Evolutionary conservation across 495 filamentous ascomycete species (phyloP), one percentile per base, ranked within the genome.

Genomic region (Xylaria bambusicola): DNA sequence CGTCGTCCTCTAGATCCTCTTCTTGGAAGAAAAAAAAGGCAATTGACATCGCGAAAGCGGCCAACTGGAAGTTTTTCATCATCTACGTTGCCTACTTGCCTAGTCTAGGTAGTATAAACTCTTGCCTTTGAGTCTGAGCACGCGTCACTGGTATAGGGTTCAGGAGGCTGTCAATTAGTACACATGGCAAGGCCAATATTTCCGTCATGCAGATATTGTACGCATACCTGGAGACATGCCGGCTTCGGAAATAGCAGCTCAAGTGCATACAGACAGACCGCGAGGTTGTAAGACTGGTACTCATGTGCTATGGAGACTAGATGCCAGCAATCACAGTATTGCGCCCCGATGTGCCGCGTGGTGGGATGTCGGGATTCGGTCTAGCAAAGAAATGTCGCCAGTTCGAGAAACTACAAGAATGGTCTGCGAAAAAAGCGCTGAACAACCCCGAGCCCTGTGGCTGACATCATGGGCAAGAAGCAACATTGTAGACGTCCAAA

Each of bases 141-240:
- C n/a, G 18, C 17, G 13, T 6, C 24, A 33, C 31, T 33, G 31
- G 20, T 13, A 52, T 26, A n/a, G 4, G 1, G 21, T 3, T 4
- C 20, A 52, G 49, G 38, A 52, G 6, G 31, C 38, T 6, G 26
- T 52, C 5, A 31, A 33, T 21, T 33, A 52, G 17, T 52, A 52
- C 10, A 52, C 49, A n/a, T 52, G 49, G 49, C 49, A 33, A 2
- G 49, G 38, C 3, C 38, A 33, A 33, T 52, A 52, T 26, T 52
- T 38, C 7, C 49, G 49, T 1, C 48, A 52, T 6, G 31, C 49
- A 0, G 50, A 52, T 3, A 52, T 41, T 18, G 35, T 52, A 18
- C 50, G 35, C 7, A 41, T 41, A n/a, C 18, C 35, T 0, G 50
- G 35, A 27, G 35, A 41, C 29, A 52, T 52, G 50, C 1, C 18